phyloP scores from a whole-genome alignment of 306 rosid genomes.

The Cucumis melo region DNA sequence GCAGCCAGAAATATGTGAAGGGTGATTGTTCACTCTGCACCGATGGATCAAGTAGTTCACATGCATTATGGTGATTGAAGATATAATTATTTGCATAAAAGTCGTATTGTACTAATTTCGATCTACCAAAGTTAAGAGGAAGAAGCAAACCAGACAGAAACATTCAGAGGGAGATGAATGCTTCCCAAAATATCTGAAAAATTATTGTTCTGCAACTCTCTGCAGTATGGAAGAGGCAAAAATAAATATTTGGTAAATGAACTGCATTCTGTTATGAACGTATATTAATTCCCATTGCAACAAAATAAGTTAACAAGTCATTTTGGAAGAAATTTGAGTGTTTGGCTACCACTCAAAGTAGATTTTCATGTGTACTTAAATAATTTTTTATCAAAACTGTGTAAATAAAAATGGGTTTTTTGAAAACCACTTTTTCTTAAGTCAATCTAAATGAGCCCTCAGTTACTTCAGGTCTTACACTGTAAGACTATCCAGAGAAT shows the following conservation, averaged over 20 bases:
- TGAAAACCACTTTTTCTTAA: no score
- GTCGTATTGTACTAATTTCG: background rate
- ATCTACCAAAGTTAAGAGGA: conserved; percentile 15
- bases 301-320: background rate
- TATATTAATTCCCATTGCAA: background rate
- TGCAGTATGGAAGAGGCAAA: conserved; percentile 26
- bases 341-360: no score
- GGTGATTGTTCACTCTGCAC: background rate
- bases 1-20: conserved; percentile 38
- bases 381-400: no score
- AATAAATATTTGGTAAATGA: conserved; percentile 6
- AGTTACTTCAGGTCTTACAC: conserved; percentile 44
- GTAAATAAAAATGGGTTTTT: no score
- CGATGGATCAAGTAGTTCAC: background rate
- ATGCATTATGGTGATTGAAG: background rate
- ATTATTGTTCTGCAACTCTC: conserved; percentile 67
- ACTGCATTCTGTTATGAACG: background rate
- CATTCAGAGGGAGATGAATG: conserved; percentile 39
- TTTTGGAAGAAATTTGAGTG: no score
- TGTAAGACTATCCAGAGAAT: conserved; percentile 20
- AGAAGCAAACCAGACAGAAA: conserved; percentile 57
- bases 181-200: conserved; percentile 42
- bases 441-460: no score
- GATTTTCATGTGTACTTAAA: no score
- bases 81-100: background rate